Base-by-base conservation (phyloP, 2,329 filamentous ascomycete species). In the Fusarium mexicanum region DNA sequence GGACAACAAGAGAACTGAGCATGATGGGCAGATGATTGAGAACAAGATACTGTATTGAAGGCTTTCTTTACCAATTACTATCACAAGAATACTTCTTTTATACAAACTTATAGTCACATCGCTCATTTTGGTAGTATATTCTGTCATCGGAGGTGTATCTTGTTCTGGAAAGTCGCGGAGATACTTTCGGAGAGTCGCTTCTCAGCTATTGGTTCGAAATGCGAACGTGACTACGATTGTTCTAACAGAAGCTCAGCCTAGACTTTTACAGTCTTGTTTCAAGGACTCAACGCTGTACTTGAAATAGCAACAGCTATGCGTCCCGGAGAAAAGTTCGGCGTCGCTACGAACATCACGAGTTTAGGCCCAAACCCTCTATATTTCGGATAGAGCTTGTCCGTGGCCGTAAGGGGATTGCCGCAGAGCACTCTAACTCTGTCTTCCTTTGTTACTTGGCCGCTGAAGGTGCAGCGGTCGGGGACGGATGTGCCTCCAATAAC, bases 91-190 rank as follows among this genome's bases (percentile, higher is more conserved):
- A n/a, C 2, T 29, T 22, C 3, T 70, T 40, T 69, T 70, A 70
- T 70, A 70, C 13, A 53, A 46, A 50, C 8, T 10, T 24, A 55
- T 47, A 46, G 50, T 60, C 24, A 26, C 29, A 62, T 66, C 26
- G 37, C 44, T 33, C 46, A 40, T 38, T n/a, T 40, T 41, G 18
- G 64, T 22, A 46, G 35, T 58, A 29, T 35, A 59, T 69, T 74
- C 73, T 59, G 71, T 76, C 74, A 76, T 76, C 73, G 74, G 71
- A 31, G 37, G 7, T 73, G 48, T 70, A 51, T 41, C 74, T 76
- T 43, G 46, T 71, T 68, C n/a, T 57, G 71, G 74, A 47, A 76
- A 54, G 58, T 26, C 31, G 6, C 65, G 74, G 74, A 74, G 73
- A 74, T 72, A 67, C 13, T 76, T 50, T 76, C 74, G 74, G 74